Evolutionary conservation across 2,329 filamentous ascomycete species (phyloP).

Genomic region (Arthrobotrys megalospora): DNA sequence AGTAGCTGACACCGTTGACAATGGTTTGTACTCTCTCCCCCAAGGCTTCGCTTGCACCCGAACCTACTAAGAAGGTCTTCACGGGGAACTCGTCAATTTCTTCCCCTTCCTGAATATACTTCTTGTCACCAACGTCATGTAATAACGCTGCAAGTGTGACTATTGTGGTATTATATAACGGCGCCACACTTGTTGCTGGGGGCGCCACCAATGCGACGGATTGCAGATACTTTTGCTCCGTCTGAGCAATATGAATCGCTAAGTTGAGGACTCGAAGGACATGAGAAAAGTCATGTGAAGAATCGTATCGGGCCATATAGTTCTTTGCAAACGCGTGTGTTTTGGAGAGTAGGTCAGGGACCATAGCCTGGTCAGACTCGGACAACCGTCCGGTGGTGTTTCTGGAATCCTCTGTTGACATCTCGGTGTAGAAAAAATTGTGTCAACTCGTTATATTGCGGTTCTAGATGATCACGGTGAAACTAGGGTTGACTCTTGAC

Average conservation of each 20-base stretch:
- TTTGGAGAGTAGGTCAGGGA: constrained; percentile 71
- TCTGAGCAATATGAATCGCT: constrained; percentile 73
- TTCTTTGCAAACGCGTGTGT: constrained; percentile 77
- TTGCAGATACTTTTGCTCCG: constrained; percentile 67
- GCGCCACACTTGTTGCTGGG: constrained; percentile 62
- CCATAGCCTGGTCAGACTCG: constrained; percentile 64
- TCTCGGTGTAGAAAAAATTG: constrained; percentile 6
- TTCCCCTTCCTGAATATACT: constrained; percentile 73
- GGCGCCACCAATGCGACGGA: constrained; percentile 36
- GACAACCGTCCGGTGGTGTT: constrained; percentile 22
- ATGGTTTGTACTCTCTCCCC: constrained; percentile 79
- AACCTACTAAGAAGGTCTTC: constrained; percentile 71
- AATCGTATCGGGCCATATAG: constrained; percentile 85
- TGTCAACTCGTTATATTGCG: not conserved
- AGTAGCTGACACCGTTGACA: constrained; percentile 83
- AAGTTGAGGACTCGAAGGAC: constrained; percentile 84
- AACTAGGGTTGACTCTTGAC: not conserved
- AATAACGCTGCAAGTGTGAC: constrained; percentile 81
- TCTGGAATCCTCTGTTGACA: constrained; percentile 24
- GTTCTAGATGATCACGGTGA: not conserved
- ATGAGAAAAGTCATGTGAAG: constrained; percentile 89
- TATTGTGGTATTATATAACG: constrained; percentile 71
- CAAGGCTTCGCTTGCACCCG: constrained; percentile 74
- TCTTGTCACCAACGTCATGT: constrained; percentile 91
- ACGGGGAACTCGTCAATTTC: constrained; percentile 72